These are phyloP conservation scores for Schizosaccharomyces versatilis DNA, from an alignment of 1,139 yeast species.

Conservation along the genomic window DNA sequence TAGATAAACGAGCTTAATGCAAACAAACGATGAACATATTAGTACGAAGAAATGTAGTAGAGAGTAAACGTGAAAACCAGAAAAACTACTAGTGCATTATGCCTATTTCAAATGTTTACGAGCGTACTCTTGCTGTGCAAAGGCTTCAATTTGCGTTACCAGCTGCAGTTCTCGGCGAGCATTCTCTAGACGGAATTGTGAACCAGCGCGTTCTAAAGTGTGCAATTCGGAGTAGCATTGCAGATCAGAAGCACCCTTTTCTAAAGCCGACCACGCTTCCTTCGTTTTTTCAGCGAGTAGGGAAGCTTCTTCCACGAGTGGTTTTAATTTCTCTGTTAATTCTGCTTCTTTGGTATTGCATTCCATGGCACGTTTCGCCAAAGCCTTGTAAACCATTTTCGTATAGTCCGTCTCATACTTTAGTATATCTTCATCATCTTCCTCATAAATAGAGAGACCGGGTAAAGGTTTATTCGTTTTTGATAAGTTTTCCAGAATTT, in stretches of 20 bases:
- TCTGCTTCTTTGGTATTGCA: background rate
- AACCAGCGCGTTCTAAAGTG: background rate
- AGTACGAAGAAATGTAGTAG: no score
- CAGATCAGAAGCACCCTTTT: background rate
- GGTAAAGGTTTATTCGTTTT: background rate
- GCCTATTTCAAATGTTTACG: no score
- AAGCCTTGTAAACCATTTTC: background rate
- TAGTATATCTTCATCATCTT: constrained; percentile 1
- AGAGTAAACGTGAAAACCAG: no score
- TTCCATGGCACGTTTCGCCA: background rate
- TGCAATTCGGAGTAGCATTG: background rate
- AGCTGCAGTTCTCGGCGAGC: background rate
- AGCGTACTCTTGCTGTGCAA: constrained; percentile 1
- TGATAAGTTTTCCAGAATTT: background rate
- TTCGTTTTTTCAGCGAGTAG: background rate
- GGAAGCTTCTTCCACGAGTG: background rate
- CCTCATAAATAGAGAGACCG: background rate
- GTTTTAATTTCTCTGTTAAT: background rate
- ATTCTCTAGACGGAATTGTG: background rate
- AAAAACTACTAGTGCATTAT: no score
- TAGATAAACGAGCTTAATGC: background rate
- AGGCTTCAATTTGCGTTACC: background rate
- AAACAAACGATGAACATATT: no score
- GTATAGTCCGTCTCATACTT: background rate
- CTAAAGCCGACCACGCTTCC: background rate